These are phyloP conservation scores for Hordeum vulgare DNA, from an alignment of 176 grass and related monocot species.

Conservation along the genomic window MorexV3_pseudomolecules_assembly NC_058522.1:77552153-77552652, in stretches of 20 bases:
- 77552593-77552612: slow-evolving; percentile 90
- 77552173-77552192: not conserved
- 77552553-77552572: slow-evolving; percentile 95
- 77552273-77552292: not conserved
- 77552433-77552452: slow-evolving; percentile 17
- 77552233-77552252: not conserved
- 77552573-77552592: slow-evolving; percentile 89
- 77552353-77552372: not conserved
- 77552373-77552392: not conserved
- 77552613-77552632: slow-evolving; percentile 95
- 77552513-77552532: slow-evolving; percentile 68
- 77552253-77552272: not conserved
- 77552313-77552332: not conserved
- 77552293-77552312: not conserved
- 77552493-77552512: slow-evolving; percentile 91
- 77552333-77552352: not conserved
- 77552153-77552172: not conserved
- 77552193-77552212: not conserved
- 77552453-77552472: slow-evolving; percentile 83
- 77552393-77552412: slow-evolving; percentile 17
- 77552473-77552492: slow-evolving; percentile 91
- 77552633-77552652: slow-evolving; percentile 84
- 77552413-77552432: slow-evolving; percentile 1
- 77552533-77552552: slow-evolving; percentile 83
- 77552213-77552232: not conserved